Percentiles rank a stretch among this genome's conserved stretches.
These are phyloP conservation scores for Aspergillus terreus DNA, from an alignment of 2,329 filamentous ascomycete species.

Conservation along the genomic window DNA sequence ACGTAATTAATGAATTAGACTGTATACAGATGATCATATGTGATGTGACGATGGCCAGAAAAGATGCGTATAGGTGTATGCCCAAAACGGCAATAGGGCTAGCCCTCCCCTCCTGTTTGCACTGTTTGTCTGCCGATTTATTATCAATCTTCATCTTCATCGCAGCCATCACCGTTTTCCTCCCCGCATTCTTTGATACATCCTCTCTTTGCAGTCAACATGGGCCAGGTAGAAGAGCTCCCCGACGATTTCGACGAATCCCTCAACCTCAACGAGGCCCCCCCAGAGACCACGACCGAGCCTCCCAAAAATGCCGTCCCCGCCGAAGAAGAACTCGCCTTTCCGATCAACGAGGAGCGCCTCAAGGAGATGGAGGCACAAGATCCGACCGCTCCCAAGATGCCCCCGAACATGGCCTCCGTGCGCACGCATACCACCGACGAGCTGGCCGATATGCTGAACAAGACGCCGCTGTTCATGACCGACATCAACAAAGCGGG, in stretches of 20 bases:
- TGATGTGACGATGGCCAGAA: background rate
- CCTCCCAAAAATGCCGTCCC: constrained; percentile 10
- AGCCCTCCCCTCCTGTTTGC: constrained; percentile 13
- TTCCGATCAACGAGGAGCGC: constrained; percentile 37
- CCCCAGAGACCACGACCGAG: constrained; percentile 7
- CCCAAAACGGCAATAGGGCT: constrained; percentile 13
- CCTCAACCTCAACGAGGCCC: constrained; percentile 38
- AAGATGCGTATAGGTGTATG: background rate
- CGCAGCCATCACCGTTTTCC: background rate
- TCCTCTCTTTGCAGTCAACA: constrained; percentile 14
- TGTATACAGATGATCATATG: background rate
- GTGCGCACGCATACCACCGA: constrained; percentile 55
- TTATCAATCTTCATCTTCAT: constrained; percentile 1
- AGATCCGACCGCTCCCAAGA: constrained; percentile 36
- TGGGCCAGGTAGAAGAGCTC: constrained; percentile 54
- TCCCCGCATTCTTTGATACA: background rate
- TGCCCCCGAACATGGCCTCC: constrained; percentile 58
- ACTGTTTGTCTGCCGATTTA: constrained; percentile 7
- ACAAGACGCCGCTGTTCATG: constrained; percentile 87
- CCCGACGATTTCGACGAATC: constrained; percentile 50
- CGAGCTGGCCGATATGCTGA: constrained; percentile 62
- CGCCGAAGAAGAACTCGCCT: constrained; percentile 31
- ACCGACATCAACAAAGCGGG: constrained; percentile 69
- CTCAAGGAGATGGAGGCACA: constrained; percentile 27
- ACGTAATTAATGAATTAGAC: no score